Evolutionary conservation across 2,329 filamentous ascomycete species (phyloP).

Genomic region (Ploettnerulaceae sp.): DNA sequence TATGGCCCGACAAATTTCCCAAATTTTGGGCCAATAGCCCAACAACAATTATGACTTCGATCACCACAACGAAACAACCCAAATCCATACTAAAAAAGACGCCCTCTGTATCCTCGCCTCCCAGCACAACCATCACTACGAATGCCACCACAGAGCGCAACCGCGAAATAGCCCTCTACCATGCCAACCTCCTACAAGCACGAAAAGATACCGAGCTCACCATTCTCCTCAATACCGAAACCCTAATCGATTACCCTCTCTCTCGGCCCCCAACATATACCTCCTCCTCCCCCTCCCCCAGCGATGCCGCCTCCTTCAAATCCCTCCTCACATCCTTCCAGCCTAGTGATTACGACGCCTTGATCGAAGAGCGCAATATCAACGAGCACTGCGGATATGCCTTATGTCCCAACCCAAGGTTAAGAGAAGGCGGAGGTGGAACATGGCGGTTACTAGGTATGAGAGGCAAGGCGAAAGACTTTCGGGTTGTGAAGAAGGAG

Average conservation of each 20-base stretch:
- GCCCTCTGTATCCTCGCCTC: slow-evolving; percentile 31
- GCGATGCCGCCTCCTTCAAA: slow-evolving; percentile 63
- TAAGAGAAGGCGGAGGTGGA: slow-evolving; percentile 50
- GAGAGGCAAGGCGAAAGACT: slow-evolving; percentile 47
- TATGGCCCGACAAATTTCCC: no score
- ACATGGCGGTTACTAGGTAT: slow-evolving; percentile 62
- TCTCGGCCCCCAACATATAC: slow-evolving; percentile 45
- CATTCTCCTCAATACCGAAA: slow-evolving; percentile 68
- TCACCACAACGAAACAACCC: slow-evolving; percentile 30
- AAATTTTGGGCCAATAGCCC: no score
- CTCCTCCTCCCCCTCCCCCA: slow-evolving; percentile 46
- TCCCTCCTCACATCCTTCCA: slow-evolving; percentile 68
- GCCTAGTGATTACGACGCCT: slow-evolving; percentile 80
- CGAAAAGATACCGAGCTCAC: slow-evolving; percentile 72
- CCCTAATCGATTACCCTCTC: slow-evolving; percentile 39
- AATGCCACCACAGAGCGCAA: slow-evolving; percentile 46
- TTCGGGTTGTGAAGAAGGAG: slow-evolving; percentile 63
- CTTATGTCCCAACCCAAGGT: slow-evolving; percentile 65
- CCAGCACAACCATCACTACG: slow-evolving; percentile 36
- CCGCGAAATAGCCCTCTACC: slow-evolving; percentile 67
- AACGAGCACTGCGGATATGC: slow-evolving; percentile 78
- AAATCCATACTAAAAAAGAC: slow-evolving; percentile 61
- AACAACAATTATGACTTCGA: not conserved
- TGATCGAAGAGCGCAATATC: slow-evolving; percentile 85
- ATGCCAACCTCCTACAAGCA: slow-evolving; percentile 77